Base-by-base conservation (phyloP, 2,329 filamentous ascomycete genomes). In the Talaromyces marneffei region DNA sequence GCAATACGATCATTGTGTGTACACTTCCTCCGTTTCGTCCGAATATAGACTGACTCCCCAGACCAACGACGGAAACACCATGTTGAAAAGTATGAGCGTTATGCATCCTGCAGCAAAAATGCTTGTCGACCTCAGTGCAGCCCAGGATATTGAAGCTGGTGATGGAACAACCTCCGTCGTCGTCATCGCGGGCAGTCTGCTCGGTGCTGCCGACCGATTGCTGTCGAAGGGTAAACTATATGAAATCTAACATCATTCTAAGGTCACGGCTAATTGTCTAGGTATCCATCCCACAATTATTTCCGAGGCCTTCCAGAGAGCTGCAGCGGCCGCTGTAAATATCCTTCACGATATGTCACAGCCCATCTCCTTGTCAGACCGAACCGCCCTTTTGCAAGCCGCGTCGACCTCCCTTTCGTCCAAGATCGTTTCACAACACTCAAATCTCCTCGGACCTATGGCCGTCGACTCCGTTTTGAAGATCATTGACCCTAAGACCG, bases 101-200 rank as follows among this genome's bases (percentile, higher is more conserved):
- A 92, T 99, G 89, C 94, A 99, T 75, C 94, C 94, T n/a, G 96
- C 95, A 54, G 94, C 94, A 57, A 97, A 96, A 82, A 99, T 99
- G 94, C 84, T 99, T 68, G 94, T 99, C 72, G 92, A 99, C 77
- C 85, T 99, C 65, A 95, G 93, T 71, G 91, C 94, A 68, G 94
- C 94, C 67, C 94, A 99, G 77, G 94, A 99, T 81, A 92, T 99
- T 64, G 94, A 99, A 78, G 94, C 94, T 65, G 94, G 94, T 79
- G 94, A 99, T 76, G 95, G 94, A 71, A 99, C 94, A 61, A 99
- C 94, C 37, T 97, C 93, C 3, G 94, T 99, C 27, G 94, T 99
- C 31, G 94, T 99, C 67, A 96, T 99, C 78, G 94, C 91, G 69
- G 95, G 94, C 73, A 96, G 91, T 79, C 83, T 99, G 69, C 84